phyloP scores from a whole-genome alignment of 805 yeast genomes.

The Wickerhamiella qilinensis region DNA sequence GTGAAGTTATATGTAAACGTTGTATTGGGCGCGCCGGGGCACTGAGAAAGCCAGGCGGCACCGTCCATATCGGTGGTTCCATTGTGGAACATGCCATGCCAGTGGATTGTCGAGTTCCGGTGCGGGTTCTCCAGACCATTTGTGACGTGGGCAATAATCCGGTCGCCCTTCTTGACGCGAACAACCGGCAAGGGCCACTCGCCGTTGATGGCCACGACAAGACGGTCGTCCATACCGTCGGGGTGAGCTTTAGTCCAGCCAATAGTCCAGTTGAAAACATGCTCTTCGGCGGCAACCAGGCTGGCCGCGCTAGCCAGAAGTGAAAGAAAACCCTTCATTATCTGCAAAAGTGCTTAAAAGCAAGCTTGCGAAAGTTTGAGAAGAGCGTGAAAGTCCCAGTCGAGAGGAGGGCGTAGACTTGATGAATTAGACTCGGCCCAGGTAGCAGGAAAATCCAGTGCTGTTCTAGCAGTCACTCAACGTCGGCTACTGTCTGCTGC shows the following conservation, averaged over 20 bases:
- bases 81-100: conserved; percentile 84
- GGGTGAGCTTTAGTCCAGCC: conserved; percentile 29
- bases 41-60: conserved; percentile 72
- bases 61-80: conserved; percentile 78
- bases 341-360: not conserved
- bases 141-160: conserved; percentile 51
- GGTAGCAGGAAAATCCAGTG: too few species aligned
- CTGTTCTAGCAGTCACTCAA: too few species aligned
- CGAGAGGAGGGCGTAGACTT: too few species aligned
- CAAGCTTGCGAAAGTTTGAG: too few species aligned
- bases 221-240: conserved; percentile 36
- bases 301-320: not conserved
- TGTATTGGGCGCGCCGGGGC: conserved; percentile 76
- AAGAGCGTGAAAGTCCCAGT: too few species aligned
- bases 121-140: conserved; percentile 46
- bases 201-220: conserved; percentile 50
- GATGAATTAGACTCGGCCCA: too few species aligned
- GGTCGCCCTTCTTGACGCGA: conserved; percentile 64
- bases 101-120: conserved; percentile 65
- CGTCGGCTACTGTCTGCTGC: too few species aligned
- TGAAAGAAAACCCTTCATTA: not conserved
- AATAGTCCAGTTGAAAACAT: conserved; percentile 23
- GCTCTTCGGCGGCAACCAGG: conserved; percentile 6
- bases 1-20: conserved; percentile 76
- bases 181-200: conserved; percentile 77